Evolutionary conservation across 169 alveolate species (phyloP), one percentile per base, ranked within the genome.

Genomic region (Cryptosporidium xiaoi): DNA sequence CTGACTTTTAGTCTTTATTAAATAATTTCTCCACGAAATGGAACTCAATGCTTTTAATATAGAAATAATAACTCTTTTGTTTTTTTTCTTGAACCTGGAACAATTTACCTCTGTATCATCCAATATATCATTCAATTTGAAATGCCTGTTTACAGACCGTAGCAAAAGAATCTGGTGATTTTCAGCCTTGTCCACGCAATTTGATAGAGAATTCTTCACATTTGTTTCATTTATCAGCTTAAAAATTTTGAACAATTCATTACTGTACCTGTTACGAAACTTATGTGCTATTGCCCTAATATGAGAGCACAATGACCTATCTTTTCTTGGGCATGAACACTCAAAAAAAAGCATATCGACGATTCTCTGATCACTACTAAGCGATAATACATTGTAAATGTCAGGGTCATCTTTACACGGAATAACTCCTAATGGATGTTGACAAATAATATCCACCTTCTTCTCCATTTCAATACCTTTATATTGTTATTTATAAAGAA

Each of bases 281-380:
- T 77, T 77, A 40, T 40, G 53, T 36, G 77, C 58, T 20, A 77
- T 66, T 24, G 87, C 87, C 56, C 87, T 77, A 18, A 77, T 77
- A 33, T 77, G 87, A 15, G 87, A 77, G 40, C 87, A 77, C 16
- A 77, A 77, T 24, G 69, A 58, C 64, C 48, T 77, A 29, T 62
- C 87, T 58, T 62, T 60, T 34, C 87, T 55, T 18, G 87, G 87
- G 50, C 87, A 77, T 24, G 87, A 56, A 24, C 87, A 77, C 34
- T 77, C 87, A 62, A 77, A 77, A 62, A 62, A 27, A 60, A 56
- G 71, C 87, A 77, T 77, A 62, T 77, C 87, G 6, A 77, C 87
- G 15, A 77, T 77, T 62, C 87, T 29, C 58, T 60, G 27, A 36
- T 77, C 87, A 8, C 53, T 60, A 24, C 87, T 77, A 48, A 60